Base-by-base conservation (phyloP, 2,329 filamentous ascomycete genomes). In the Colletotrichum lentis region DNA sequence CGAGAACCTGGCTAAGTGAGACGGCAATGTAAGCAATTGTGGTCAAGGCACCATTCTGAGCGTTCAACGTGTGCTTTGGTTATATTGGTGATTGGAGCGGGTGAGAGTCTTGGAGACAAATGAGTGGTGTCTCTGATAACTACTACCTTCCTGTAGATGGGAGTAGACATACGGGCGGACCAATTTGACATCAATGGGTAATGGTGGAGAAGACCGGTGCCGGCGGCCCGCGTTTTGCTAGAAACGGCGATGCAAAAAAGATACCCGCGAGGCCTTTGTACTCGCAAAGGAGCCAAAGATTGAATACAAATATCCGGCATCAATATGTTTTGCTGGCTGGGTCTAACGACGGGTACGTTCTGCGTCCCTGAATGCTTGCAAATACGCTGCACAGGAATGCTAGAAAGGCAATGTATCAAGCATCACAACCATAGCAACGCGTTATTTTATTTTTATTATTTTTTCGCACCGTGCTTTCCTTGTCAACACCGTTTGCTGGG, bases 241-340 rank as follows among this genome's bases (percentile, higher is more conserved):
- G 70, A 70, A 69, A 72, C 63, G 69, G 22, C 53, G 47, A 35
- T 35, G 20, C n/a, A 50, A 43, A 52, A 20, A 20, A 72, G 66
- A 73, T 73, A 73, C 70, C 72, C 71, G 62, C 49, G 63, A 67
- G 63, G 41, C 27, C 24, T 44, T 39, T 46, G 35, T 27, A 43
- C 39, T 62, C 61, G 47, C 41, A 37, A 53, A 24, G 37, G 47
- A 52, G 47, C 27, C 37, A 27, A 31, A 31, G 10, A 8, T 16
- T 43, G 44, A 35, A 20, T 39, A 6, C 31, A n/a, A 14, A 60
- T 5, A 14, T 22, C n/a, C 22, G 14, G 46, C 37, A 50, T 7
- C 1, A 61, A 12, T 3, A 35, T 31, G 37, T 11, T 27, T 39
- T 16, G 20, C 56, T 59, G 56, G 14, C 4, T 39, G 24, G 12